Evolutionary conservation across 2,329 filamentous ascomycete species (phyloP), one percentile per base, ranked within the genome.

Genomic region (Colletotrichum brevisporum): DNA sequence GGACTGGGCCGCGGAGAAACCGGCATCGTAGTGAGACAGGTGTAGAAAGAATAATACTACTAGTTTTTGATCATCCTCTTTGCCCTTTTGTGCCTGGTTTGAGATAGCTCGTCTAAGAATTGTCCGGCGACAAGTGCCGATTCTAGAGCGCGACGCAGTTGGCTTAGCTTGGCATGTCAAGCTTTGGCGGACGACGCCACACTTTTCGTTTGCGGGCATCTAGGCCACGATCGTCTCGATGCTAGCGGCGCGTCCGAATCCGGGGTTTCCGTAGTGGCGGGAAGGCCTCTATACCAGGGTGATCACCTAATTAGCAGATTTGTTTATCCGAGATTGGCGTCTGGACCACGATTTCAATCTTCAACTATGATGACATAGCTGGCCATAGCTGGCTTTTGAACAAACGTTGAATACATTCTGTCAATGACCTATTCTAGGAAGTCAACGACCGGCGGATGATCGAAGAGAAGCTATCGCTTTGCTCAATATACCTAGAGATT

Each of bases 1-100:
- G 61, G 71, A 92, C 92, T 71, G 87, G 85, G 31, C 31, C 2
- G 36, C 26, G n/a, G 56, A 50, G 3, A 59, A 39, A 15, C 27
- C 56, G 43, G 36, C 56, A 8, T 9, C 27, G 9, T 43, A 43
- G 41, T 51, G 56, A 1, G 21, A 50, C 21, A 50, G 10, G 41
- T 4, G 13, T n/a, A 43, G 16, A 43, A 43, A 43, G 41, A 16
- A 43, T 5, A n/a, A n/a, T 43, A 3, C 21, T 24, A 24, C 2
- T n/a, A n/a, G n/a, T n/a, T 10, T 10, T 36, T 10, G 31, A 36
- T 36, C 9, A 36, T 3, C 31, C 31, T 36, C 31, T 36, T 36
- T 36, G 2, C 8, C 31, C 41, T n/a, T 43, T 4, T 43, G 41
- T 2, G 5, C 6, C 16, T 43, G 41, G 41, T 4, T 43, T 5